phyloP scores from a whole-genome alignment of 495 filamentous ascomycete genomes.

The Friedmanniomyces simplex region DNA sequence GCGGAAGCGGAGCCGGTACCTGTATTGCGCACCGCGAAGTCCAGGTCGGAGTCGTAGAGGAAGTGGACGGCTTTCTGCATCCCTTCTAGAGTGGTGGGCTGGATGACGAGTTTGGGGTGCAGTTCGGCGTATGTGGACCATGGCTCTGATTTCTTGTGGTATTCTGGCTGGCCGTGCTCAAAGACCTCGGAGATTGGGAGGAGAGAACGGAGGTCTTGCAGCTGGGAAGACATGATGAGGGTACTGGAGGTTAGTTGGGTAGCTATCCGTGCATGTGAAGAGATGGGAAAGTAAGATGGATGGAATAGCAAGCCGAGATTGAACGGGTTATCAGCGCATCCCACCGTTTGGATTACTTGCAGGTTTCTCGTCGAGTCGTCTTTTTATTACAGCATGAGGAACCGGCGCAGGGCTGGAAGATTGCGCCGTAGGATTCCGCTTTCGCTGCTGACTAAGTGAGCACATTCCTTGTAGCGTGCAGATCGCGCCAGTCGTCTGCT shows the following conservation, averaged over 20 bases:
- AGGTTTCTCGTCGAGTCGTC: too few relatives aligned
- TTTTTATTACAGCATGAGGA: too few relatives aligned
- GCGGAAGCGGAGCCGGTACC: conserved; percentile 26
- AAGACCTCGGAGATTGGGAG: conserved; percentile 7
- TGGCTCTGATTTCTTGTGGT: conserved; percentile 5
- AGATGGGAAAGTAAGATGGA: too few relatives aligned
- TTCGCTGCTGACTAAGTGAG: too few relatives aligned
- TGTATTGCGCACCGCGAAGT: conserved; percentile 25
- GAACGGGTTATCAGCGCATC: too few relatives aligned
- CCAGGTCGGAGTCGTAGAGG: conserved; percentile 24
- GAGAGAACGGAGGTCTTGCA: conserved; percentile 2
- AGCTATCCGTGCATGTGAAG: too few relatives aligned
- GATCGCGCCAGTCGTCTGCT: too few relatives aligned
- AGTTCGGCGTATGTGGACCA: conserved; percentile 22
- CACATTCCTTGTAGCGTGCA: too few relatives aligned
- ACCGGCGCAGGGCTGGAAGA: too few relatives aligned
- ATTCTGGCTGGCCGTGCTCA: neutral
- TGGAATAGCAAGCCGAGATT: too few relatives aligned
- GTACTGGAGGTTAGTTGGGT: neutral
- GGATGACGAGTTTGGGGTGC: conserved; percentile 23
- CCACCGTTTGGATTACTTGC: too few relatives aligned
- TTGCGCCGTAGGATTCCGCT: too few relatives aligned
- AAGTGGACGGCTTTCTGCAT: conserved; percentile 20
- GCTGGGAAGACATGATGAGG: neutral
- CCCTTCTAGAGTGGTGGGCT: conserved; percentile 19